Base-by-base conservation (phyloP, 805 yeast species). In the Vanderwaltozyma tropicalis region DNA sequence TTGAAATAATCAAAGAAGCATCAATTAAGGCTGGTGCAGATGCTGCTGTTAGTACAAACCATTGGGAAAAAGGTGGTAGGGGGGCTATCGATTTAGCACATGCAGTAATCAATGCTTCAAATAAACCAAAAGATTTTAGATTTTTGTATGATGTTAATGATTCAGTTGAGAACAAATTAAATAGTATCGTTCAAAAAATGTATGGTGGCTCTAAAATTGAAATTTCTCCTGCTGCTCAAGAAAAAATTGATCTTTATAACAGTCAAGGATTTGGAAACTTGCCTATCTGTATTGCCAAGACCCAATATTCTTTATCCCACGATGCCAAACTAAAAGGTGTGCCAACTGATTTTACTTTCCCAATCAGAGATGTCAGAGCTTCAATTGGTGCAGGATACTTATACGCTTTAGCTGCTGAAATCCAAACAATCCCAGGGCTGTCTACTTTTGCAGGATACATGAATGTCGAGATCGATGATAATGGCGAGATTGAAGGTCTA, bases 321-420 rank as follows among this genome's bases (percentile, higher is more conserved):
- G 97, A 89, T 63, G 87, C 97, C 31, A 67, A 75, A 17, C 72
- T 92, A 61, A 88, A 88, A 67, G 96, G 96, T 58, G 96, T 86
- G 31, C 98, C 98, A 47, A 76, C 81, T 16, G 96, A 94, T 8
- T 89, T 88, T 69, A 82, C 77, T 14, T 83, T 89, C 60, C 97
- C 98, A 35, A 86, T 89, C 51, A 76, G 94, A 61, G 98, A 89
- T 52, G 84, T 89, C 46, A 80, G 94, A 63, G 88, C 89, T 29
- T 81, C 95, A 27, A 84, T 85, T 39, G 98, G 98, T 63, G 97
- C 96, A 34, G 96, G 96, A 9, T 89, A 89, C 64, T 71, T 89
- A 57, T 92, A 89, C 57, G 97, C 97, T 1, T 71, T 89, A 51
- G 96, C 96, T 14, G 96, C 94, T 40, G 95, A 89, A 63, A 89